A percentile compares a stretch with the other conserved stretches of the same genome.
Evolutionary conservation across 805 yeast species (phyloP).

Genomic region (Starmera pachycereana): DNA sequence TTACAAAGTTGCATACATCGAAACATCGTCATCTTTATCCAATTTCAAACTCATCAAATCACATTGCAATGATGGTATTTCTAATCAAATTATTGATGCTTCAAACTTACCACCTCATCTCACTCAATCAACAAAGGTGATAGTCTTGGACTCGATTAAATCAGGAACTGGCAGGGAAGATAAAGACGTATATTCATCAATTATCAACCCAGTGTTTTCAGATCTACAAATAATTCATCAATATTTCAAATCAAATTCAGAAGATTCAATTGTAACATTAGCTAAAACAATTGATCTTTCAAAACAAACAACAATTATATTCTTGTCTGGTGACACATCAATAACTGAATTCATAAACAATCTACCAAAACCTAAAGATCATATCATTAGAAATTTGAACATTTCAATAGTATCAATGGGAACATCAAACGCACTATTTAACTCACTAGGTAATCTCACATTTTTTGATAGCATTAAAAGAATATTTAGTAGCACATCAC

Average conservation of each 20-base stretch:
- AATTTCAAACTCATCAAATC: conserved; percentile 1
- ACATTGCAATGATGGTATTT: not conserved
- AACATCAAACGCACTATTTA: conserved; percentile 75
- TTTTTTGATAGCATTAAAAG: conserved; percentile 26
- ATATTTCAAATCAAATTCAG: conserved; percentile 33
- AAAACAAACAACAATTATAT: conserved; percentile 32
- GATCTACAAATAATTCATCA: conserved; percentile 24
- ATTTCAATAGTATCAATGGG: conserved; percentile 56
- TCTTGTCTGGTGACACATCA: conserved; percentile 84
- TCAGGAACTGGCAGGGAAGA: conserved; percentile 27
- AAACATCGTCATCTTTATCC: not conserved
- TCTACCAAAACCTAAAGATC: conserved; percentile 13
- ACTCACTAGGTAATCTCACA: conserved; percentile 38
- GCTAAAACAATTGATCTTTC: conserved; percentile 22
- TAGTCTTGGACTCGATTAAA: conserved; percentile 24
- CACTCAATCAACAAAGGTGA: conserved; percentile 5
- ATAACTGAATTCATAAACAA: conserved; percentile 64
- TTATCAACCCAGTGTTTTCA: conserved; percentile 39
- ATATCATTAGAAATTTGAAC: conserved; percentile 5
- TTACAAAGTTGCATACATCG: too few relatives aligned
- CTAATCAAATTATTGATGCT: not conserved
- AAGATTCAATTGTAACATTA: conserved; percentile 28
- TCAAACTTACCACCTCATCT: conserved; percentile 5
- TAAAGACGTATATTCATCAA: conserved; percentile 28
- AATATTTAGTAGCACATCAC: conserved; percentile 18